These are phyloP conservation scores for Rosellinia necatrix DNA, from an alignment of 2,329 filamentous ascomycete genomes.

Conservation along the genomic window DNA sequence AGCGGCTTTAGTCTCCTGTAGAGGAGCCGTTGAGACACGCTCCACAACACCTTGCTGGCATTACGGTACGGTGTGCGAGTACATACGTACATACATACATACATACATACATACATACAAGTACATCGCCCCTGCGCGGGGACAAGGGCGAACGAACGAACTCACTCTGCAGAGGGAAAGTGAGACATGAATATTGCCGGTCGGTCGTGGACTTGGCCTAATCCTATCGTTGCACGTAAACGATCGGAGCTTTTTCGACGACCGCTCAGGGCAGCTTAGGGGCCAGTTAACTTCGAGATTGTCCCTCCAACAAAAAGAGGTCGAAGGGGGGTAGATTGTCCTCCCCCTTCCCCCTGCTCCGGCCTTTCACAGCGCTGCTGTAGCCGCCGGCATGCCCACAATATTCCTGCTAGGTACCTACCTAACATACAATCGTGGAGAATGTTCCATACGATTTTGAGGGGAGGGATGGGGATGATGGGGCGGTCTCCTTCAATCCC, in stretches of 20 bases:
- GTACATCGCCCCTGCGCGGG: too few species aligned
- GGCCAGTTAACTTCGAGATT: conserved; percentile 32
- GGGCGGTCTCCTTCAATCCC: conserved; percentile 23
- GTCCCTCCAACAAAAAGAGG: conserved; percentile 37
- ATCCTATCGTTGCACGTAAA: conserved; percentile 38
- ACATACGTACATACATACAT: too few species aligned
- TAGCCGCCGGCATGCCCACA: conserved; percentile 46
- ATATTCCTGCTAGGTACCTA: conserved; percentile 26
- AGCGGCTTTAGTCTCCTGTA: conserved; percentile 30
- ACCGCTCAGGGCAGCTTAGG: conserved; percentile 32
- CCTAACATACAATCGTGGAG: conserved; percentile 33
- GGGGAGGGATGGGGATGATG: conserved; percentile 33
- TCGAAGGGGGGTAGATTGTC: conserved; percentile 37
- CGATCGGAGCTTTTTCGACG: conserved; percentile 39
- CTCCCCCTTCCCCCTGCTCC: conserved; percentile 38
- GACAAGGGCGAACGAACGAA: too few species aligned
- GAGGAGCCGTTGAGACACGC: conserved; percentile 32
- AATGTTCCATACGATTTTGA: conserved; percentile 35
- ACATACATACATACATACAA: too few species aligned
- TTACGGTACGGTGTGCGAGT: conserved; percentile 21
- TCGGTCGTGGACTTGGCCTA: conserved; percentile 37
- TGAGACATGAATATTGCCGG: conserved; percentile 38
- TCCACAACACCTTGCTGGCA: conserved; percentile 28
- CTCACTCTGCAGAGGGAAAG: conserved; percentile 20
- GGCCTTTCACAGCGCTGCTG: conserved; percentile 50